phyloP scores from a whole-genome alignment of 306 rosid genomes.

The Canavalia ensiformis region DNA sequence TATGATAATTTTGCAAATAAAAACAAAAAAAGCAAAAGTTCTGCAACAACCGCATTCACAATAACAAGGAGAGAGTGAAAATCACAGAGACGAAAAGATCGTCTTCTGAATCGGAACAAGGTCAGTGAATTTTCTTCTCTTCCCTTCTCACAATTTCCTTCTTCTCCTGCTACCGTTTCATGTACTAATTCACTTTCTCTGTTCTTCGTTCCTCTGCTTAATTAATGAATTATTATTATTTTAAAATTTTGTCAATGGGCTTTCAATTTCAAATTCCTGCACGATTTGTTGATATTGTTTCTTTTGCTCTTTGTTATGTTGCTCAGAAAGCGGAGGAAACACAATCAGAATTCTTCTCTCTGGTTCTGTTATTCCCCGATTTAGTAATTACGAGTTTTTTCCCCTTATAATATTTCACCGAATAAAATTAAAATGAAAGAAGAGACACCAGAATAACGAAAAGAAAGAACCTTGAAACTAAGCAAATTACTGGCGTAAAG shows the following conservation, averaged over 20 bases:
- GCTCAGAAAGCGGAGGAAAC: constrained; percentile 63
- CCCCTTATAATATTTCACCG: not conserved
- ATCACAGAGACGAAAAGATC: constrained; percentile 60
- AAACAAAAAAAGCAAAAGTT: constrained; percentile 46
- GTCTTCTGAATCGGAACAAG: constrained; percentile 75
- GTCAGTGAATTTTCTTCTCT: constrained; percentile 75
- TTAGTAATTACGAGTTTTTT: constrained; percentile 45
- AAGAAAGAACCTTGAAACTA: constrained; percentile 52
- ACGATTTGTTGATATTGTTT: constrained; percentile 51
- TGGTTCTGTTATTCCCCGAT: constrained; percentile 48
- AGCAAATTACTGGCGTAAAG: constrained; percentile 57
- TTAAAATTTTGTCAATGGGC: not conserved
- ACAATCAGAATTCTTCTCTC: constrained; percentile 41
- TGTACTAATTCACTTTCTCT: constrained; percentile 49
- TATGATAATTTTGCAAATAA: constrained; percentile 52
- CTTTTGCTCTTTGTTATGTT: constrained; percentile 58
- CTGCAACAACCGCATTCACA: constrained; percentile 63
- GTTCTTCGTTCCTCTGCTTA: constrained; percentile 34
- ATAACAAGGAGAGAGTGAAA: constrained; percentile 60
- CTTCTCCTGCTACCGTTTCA: constrained; percentile 47
- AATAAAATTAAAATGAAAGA: constrained; percentile 5
- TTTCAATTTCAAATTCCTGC: constrained; percentile 44
- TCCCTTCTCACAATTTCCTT: constrained; percentile 50
- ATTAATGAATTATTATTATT: constrained; percentile 9
- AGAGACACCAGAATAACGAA: not conserved